These are phyloP conservation scores for Ophiostoma sp. DNA, from an alignment of 2,329 filamentous ascomycete species.

Conservation along the genomic window DNA sequence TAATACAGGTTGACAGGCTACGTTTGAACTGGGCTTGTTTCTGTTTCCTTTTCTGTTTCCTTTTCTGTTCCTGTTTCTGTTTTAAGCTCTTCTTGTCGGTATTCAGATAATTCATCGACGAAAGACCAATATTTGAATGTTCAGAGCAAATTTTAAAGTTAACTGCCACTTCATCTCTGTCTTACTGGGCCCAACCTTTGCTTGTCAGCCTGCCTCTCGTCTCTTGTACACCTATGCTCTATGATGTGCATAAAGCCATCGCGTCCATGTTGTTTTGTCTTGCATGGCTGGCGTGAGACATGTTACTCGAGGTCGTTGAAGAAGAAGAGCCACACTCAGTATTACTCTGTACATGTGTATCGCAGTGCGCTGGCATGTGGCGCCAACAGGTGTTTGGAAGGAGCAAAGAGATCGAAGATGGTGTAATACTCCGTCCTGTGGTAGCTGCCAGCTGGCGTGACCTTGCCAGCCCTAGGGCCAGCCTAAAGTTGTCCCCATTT, in stretches of 20 bases:
- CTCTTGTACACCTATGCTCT: not conserved
- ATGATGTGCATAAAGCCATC: not conserved
- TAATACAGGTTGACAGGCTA: not conserved
- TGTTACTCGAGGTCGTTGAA: not conserved
- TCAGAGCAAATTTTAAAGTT: no score
- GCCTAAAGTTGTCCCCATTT: not conserved
- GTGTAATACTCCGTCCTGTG: no score
- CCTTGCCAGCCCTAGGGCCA: not conserved
- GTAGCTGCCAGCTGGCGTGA: not conserved
- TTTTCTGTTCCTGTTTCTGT: no score
- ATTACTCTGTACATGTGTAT: not conserved
- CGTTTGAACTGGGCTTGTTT: not conserved
- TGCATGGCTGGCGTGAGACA: not conserved
- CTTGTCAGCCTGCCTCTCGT: not conserved
- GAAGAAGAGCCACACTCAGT: not conserved
- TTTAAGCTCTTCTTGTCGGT: not conserved
- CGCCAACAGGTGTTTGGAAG: not conserved
- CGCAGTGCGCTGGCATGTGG: slow-evolving; percentile 5
- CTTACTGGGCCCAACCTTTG: not conserved
- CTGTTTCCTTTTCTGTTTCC: not conserved
- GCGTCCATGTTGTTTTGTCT: not conserved
- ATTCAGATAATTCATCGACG: no score
- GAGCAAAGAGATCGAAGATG: not conserved
- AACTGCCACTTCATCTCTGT: no score
- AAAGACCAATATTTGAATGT: no score